Percentiles rank a stretch among this genome's conserved stretches.
Conservation (phyloP, 2,329 filamentous ascomycete genomes). For the Diplodia seriata region DNA sequence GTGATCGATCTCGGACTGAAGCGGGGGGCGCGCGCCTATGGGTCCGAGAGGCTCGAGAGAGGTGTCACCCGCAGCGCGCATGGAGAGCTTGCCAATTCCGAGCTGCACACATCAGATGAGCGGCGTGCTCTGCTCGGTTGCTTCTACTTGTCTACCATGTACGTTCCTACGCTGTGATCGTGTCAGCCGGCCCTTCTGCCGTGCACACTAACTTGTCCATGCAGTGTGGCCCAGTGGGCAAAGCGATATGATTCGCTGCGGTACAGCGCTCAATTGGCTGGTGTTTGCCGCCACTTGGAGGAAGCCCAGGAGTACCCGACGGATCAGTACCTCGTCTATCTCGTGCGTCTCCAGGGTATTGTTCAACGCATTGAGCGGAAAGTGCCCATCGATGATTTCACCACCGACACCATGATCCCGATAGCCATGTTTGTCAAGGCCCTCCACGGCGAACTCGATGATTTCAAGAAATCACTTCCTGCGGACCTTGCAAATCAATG, state of each 20-base stretch:
- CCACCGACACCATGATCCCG: slow-evolving; percentile 23
- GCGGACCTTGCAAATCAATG: slow-evolving; percentile 27
- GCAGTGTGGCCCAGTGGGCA: slow-evolving; percentile 28
- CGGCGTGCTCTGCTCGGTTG: slow-evolving; percentile 52
- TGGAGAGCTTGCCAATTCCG: slow-evolving; percentile 38
- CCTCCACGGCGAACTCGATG: slow-evolving; percentile 28
- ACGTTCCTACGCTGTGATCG: slow-evolving; percentile 24
- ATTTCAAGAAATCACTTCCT: slow-evolving; percentile 21
- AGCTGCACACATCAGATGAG: slow-evolving; percentile 47
- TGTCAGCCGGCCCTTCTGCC: not conserved
- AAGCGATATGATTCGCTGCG: slow-evolving; percentile 31
- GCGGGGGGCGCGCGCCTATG: slow-evolving; percentile 38
- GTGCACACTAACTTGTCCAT: not conserved
- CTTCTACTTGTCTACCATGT: slow-evolving; percentile 51
- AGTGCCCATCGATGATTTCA: slow-evolving; percentile 31
- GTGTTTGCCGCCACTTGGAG: slow-evolving; percentile 29
- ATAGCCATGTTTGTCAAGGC: slow-evolving; percentile 33
- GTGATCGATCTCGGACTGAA: slow-evolving; percentile 51
- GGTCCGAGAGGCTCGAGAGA: slow-evolving; percentile 12
- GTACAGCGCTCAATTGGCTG: slow-evolving; percentile 30
- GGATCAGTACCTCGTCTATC: slow-evolving; percentile 31
- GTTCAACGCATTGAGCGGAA: slow-evolving; percentile 33
- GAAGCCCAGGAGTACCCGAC: slow-evolving; percentile 30
- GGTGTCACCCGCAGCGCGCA: slow-evolving; percentile 30
- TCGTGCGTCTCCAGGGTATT: slow-evolving; percentile 33